These are phyloP conservation scores for Melampsora americana DNA, from an alignment of 1,284 basidiomycete species.

Conservation along the genomic window DNA sequence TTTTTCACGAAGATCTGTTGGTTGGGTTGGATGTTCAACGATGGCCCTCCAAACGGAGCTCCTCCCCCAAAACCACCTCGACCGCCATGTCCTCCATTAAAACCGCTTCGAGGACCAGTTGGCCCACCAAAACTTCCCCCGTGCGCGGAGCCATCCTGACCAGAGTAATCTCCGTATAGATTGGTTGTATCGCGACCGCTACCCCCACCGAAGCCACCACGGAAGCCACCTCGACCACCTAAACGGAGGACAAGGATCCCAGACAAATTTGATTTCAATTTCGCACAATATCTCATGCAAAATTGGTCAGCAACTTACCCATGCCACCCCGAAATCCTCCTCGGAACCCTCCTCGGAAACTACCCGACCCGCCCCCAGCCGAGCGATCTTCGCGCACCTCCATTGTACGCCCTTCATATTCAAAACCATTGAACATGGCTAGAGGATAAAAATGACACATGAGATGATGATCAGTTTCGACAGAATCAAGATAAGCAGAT, in stretches of 20 bases:
- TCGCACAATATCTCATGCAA: conserved; percentile 44
- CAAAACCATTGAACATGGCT: conserved; percentile 91
- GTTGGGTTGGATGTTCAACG: conserved; percentile 66
- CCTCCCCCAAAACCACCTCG: conserved; percentile 49
- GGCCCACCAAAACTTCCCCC: conserved; percentile 53
- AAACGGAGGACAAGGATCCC: background rate
- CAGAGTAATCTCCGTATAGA: conserved; percentile 74
- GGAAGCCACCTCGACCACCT: conserved; percentile 62
- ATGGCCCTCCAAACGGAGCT: conserved; percentile 54
- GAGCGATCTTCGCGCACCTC: conserved; percentile 76
- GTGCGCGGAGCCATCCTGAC: conserved; percentile 59
- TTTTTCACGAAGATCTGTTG: conserved; percentile 98
- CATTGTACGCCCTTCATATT: conserved; percentile 85
- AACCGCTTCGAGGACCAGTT: conserved; percentile 55
- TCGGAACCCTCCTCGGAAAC: conserved; percentile 55
- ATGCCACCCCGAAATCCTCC: conserved; percentile 52
- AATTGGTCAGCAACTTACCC: background rate
- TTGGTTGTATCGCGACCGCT: conserved; percentile 64
- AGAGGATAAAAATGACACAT: conserved; percentile 17
- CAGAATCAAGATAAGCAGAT: background rate
- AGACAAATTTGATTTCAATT: background rate
- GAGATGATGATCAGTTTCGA: conserved; percentile 5
- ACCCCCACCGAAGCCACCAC: conserved; percentile 60
- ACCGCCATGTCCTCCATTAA: conserved; percentile 44
- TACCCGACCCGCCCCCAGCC: conserved; percentile 53